Evolutionary conservation across 2,329 filamentous ascomycete species (phyloP), one percentile per base, ranked within the genome.

Genomic region (Claviceps capensis): DNA sequence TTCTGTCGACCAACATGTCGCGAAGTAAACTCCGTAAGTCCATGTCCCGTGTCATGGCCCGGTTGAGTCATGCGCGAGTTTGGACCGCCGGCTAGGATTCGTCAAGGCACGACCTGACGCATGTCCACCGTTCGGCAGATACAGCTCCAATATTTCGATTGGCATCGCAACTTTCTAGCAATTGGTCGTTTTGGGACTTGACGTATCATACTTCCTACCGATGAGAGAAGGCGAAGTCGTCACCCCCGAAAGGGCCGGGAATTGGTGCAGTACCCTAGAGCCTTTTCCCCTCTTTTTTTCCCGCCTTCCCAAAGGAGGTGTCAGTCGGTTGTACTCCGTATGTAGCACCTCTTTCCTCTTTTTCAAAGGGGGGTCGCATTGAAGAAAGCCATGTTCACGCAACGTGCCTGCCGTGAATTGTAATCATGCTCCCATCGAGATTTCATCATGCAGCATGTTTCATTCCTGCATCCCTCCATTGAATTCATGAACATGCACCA

Each of bases 371-470:
- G 30, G 30, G 30, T 34, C 8, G 30, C 30, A 34, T 34, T 34
- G 30, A 11, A 34, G 30, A 34, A 34, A 4, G 30, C 9, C 30
- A 11, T 34, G 30, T 34, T 34, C 38, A n/a, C 7, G 5, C 38
- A n/a, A n/a, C 17, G 17, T 42, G 40, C 40, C 17, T 22, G 40
- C 40, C 40, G 13, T 22, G 22, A 13, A 26, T 26, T 26, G 30
- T 34, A 34, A 34, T 42, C 40, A 42, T 42, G 40, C 40, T 14
- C 9, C 17, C 8, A 19, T 42, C 40, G 40, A 42, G 17, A 42
- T 19, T n/a, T 34, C 17, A 22, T 42, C 40, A 42, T 42, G 40
- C 40, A 13, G 40, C 40, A 42, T 42, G 40, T 42, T 42, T 42
- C 40, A 42, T 42, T 42, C 17, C 17, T 42, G 40, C 40, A 42